phyloP scores from a whole-genome alignment of 2,329 filamentous ascomycete genomes.

The Chaetoscypha palmicola region DNA sequence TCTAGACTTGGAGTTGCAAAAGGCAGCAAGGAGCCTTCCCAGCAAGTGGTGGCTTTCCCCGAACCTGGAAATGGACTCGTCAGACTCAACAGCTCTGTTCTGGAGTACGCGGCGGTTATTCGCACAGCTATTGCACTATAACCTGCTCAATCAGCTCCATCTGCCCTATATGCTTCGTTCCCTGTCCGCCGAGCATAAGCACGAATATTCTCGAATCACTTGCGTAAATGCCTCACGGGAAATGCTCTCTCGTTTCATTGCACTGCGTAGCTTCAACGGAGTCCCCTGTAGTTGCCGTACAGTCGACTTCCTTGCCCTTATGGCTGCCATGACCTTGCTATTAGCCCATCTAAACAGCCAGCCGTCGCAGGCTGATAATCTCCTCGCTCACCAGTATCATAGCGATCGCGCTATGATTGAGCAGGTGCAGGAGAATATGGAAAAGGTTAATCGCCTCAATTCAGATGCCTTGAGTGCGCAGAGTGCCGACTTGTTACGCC shows the following conservation, averaged over 20 bases:
- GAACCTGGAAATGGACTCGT: conserved; percentile 19
- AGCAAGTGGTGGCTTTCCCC: conserved; percentile 25
- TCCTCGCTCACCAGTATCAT: conserved; percentile 34
- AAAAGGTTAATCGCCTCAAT: conserved; percentile 24
- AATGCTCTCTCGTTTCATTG: conserved; percentile 33
- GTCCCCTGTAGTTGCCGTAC: conserved; percentile 31
- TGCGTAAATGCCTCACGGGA: conserved; percentile 36
- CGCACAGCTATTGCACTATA: conserved; percentile 35
- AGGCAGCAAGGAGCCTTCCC: conserved; percentile 22
- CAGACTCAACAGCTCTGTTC: conserved; percentile 1
- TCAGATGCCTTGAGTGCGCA: conserved; percentile 30
- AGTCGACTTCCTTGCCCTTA: conserved; percentile 35
- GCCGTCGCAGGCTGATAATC: conserved; percentile 19
- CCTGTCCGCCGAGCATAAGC: conserved; percentile 12
- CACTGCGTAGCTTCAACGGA: conserved; percentile 14
- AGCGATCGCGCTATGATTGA: conserved; percentile 37
- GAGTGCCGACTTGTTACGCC: conserved; percentile 28
- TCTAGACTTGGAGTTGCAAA: conserved; percentile 32
- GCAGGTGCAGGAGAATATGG: conserved; percentile 33
- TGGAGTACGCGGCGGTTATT: conserved; percentile 24
- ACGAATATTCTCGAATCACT: conserved; percentile 32
- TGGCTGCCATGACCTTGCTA: conserved; percentile 34
- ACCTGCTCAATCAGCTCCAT: conserved; percentile 35
- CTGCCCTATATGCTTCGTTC: conserved; percentile 34
- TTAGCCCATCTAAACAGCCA: conserved; percentile 34